Evolutionary conservation across 148 eudicot genomes (phyloP).

Genomic region (Vaccinium darrowii): DNA sequence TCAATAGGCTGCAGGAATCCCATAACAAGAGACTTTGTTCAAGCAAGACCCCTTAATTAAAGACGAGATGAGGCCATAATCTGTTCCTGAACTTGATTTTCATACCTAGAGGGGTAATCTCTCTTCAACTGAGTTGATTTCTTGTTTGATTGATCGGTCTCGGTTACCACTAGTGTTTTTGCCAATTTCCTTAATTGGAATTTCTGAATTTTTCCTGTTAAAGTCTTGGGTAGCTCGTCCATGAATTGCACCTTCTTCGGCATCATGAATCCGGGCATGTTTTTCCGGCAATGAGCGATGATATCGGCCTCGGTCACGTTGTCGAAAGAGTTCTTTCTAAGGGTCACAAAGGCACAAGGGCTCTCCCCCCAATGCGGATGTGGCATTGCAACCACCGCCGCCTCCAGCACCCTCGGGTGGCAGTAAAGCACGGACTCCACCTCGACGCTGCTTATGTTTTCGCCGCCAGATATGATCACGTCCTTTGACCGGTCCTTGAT

Average conservation of each 20-base stretch:
- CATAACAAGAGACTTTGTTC: neutral
- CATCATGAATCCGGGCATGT: conserved; percentile 60
- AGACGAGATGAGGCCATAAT: conserved; percentile 46
- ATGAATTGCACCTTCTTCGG: conserved; percentile 65
- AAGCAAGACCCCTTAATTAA: neutral
- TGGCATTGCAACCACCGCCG: conserved; percentile 83
- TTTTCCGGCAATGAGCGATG: conserved; percentile 50
- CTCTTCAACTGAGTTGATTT: conserved; percentile 20
- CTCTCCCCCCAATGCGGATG: conserved; percentile 85
- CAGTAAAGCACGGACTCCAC: conserved; percentile 49
- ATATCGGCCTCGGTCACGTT: conserved; percentile 49
- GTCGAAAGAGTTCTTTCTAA: conserved; percentile 18
- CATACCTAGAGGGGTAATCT: conserved; percentile 16
- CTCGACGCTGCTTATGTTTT: conserved; percentile 85
- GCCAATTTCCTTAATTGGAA: conserved; percentile 49
- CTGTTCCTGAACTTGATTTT: conserved; percentile 20
- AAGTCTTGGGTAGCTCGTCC: conserved; percentile 57
- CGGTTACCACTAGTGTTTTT: conserved; percentile 25
- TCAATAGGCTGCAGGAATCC: neutral
- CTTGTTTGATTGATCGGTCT: conserved; percentile 14
- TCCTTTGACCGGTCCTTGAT: conserved; percentile 80
- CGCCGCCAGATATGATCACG: conserved; percentile 87
- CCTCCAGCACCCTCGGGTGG: conserved; percentile 59
- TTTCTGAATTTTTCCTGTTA: conserved; percentile 59
- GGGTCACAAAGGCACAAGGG: conserved; percentile 72